phyloP scores from a whole-genome alignment of 2,329 filamentous ascomycete genomes.

The Phaeosphaeriaceae sp. region DNA sequence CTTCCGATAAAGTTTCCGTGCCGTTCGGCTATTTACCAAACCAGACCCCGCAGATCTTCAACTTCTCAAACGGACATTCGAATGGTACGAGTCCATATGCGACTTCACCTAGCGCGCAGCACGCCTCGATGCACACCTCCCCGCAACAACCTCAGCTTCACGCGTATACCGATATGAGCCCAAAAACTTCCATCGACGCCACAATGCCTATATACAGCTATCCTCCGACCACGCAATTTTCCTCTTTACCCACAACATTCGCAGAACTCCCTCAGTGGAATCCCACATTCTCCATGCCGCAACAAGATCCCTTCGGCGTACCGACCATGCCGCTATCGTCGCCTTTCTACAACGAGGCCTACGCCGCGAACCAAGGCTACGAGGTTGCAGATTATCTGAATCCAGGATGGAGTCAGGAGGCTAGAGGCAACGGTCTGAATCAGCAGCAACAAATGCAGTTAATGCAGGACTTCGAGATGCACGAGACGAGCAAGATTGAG shows the following conservation, averaged over 20 bases:
- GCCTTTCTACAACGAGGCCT: slow-evolving; percentile 43
- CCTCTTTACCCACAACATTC: slow-evolving; percentile 45
- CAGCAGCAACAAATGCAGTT: slow-evolving; percentile 84
- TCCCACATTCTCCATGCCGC: slow-evolving; percentile 44
- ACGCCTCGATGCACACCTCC: slow-evolving; percentile 31
- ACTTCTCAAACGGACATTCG: slow-evolving; percentile 29
- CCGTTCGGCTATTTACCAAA: slow-evolving; percentile 49
- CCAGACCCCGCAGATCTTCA: slow-evolving; percentile 38
- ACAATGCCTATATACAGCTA: slow-evolving; percentile 39
- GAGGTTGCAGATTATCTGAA: slow-evolving; percentile 54
- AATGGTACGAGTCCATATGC: slow-evolving; percentile 24
- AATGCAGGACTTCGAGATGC: slow-evolving; percentile 77
- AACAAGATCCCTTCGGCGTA: slow-evolving; percentile 36
- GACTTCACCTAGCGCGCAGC: slow-evolving; percentile 27
- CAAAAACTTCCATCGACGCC: slow-evolving; percentile 38
- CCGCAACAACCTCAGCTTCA: slow-evolving; percentile 32
- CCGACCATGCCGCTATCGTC: slow-evolving; percentile 33
- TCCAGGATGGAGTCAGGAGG: slow-evolving; percentile 64
- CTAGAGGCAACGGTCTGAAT: slow-evolving; percentile 61
- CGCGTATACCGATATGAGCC: slow-evolving; percentile 36
- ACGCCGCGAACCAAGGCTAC: slow-evolving; percentile 44
- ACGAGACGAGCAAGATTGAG: slow-evolving; percentile 49
- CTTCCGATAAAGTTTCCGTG: slow-evolving; percentile 38
- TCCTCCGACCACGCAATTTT: slow-evolving; percentile 38
- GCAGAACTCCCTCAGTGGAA: slow-evolving; percentile 47